A percentile compares a stretch with the other conserved stretches of the same genome.
phyloP scores from a whole-genome alignment of 331 rosid species.

The Acacia concinna region DNA sequence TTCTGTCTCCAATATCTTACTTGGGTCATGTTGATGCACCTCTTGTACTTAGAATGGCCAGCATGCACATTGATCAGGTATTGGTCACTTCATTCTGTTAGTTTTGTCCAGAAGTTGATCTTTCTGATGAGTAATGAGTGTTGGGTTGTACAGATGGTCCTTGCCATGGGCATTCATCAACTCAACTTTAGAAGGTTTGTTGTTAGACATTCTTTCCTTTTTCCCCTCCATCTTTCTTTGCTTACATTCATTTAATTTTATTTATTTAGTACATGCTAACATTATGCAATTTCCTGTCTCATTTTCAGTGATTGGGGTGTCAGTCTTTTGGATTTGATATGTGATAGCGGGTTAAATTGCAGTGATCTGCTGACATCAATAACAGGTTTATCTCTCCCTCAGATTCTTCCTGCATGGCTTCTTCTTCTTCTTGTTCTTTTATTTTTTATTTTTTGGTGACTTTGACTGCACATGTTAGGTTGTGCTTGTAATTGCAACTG shows the following conservation, averaged over 20 bases:
- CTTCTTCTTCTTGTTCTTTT: too few species aligned
- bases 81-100: conserved; percentile 25
- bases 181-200: conserved; percentile 80
- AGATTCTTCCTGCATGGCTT: conserved; percentile 1
- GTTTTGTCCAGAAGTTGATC: conserved; percentile 24
- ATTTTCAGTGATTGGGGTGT: conserved; percentile 76
- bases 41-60: conserved; percentile 70
- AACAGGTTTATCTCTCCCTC: conserved; percentile 61
- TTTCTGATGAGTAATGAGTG: conserved; percentile 32
- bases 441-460: conserved; percentile 2
- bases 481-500: not conserved
- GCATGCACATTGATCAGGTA: conserved; percentile 80
- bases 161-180: conserved; percentile 79
- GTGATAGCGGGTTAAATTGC: conserved; percentile 71
- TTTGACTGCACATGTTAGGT: conserved; percentile 13
- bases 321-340: conserved; percentile 66
- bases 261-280: conserved; percentile 14
- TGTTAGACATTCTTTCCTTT: conserved; percentile 11
- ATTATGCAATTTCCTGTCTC: conserved; percentile 17
- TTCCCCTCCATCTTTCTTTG: conserved; percentile 11
- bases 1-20: conserved; percentile 84
- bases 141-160: conserved; percentile 64
- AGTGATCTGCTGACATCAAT: conserved; percentile 69
- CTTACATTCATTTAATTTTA: conserved; percentile 10
- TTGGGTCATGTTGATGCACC: conserved; percentile 70